phyloP scores from a whole-genome alignment of 129 eudicot species.

The Artemisia annua region DNA sequence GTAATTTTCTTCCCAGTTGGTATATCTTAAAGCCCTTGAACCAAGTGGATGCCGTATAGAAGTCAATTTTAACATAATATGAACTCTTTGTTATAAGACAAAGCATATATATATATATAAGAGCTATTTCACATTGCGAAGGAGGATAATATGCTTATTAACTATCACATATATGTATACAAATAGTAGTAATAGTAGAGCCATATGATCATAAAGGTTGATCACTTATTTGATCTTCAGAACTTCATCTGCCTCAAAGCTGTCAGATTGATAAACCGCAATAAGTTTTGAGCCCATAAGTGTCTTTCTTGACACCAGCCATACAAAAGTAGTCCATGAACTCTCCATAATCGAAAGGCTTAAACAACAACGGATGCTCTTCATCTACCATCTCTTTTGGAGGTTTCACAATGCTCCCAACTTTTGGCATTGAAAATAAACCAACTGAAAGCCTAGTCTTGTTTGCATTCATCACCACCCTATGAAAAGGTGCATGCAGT shows the following conservation, averaged over 20 bases:
- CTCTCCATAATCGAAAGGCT: conserved; percentile 55
- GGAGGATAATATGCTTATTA: conserved; percentile 22
- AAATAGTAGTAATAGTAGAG: not conserved
- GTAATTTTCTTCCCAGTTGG: no score
- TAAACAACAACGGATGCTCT: conserved; percentile 52
- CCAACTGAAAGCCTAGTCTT: conserved; percentile 48
- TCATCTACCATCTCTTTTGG: conserved; percentile 56
- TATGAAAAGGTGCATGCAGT: conserved; percentile 48
- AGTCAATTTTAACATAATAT: no score
- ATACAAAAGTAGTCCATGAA: conserved; percentile 50
- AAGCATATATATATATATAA: no score
- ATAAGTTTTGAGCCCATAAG: conserved; percentile 45
- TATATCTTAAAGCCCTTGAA: no score
- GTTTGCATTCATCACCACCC: conserved; percentile 50
- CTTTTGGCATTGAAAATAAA: conserved; percentile 44
- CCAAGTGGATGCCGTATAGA: no score
- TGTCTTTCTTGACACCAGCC: conserved; percentile 43
- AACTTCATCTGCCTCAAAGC: not conserved
- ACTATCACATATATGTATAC: not conserved
- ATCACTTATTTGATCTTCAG: conserved; percentile 26
- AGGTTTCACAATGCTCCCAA: conserved; percentile 31
- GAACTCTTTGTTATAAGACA: no score
- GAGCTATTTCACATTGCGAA: not conserved
- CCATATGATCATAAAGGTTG: conserved; percentile 15
- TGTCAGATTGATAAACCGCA: conserved; percentile 44